phyloP scores from a whole-genome alignment of 805 yeast species.

The Komagataella mondaviorum region DNA sequence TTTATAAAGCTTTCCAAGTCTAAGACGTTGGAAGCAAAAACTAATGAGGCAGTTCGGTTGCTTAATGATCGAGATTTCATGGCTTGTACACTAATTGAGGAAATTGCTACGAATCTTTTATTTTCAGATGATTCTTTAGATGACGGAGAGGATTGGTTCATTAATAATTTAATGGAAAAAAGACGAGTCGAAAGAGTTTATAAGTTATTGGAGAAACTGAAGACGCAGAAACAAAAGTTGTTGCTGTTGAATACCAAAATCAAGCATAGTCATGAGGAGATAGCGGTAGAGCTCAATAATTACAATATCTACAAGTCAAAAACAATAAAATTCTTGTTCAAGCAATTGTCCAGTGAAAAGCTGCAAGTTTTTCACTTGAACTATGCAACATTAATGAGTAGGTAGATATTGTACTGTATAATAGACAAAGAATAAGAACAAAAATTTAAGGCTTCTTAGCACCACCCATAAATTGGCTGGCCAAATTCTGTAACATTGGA shows the following conservation, averaged over 20 bases:
- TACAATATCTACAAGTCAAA: conserved; percentile 37
- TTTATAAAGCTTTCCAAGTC: neutral
- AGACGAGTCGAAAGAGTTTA: neutral
- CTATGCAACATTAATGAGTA: conserved; percentile 2
- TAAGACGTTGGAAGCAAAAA: neutral
- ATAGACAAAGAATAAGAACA: neutral
- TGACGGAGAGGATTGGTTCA: neutral
- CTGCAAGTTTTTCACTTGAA: conserved; percentile 13
- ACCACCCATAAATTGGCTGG: conserved; percentile 56
- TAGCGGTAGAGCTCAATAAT: conserved; percentile 52
- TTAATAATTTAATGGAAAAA: neutral
- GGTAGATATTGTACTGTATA: conserved; percentile 5
- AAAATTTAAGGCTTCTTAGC: conserved; percentile 10
- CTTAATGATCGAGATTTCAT: neutral
- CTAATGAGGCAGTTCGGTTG: neutral
- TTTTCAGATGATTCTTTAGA: neutral
- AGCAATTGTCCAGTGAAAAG: conserved; percentile 17
- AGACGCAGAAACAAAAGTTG: conserved; percentile 12
- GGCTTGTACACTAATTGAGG: neutral
- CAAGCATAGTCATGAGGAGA: conserved; percentile 38
- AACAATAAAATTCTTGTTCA: conserved; percentile 24
- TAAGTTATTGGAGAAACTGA: neutral
- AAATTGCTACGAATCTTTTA: neutral
- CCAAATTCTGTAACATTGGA: conserved; percentile 65
- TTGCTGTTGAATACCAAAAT: conserved; percentile 31